Evolutionary conservation across 1,139 yeast genomes (phyloP).

Genomic region (Pichia cactophila): DNA sequence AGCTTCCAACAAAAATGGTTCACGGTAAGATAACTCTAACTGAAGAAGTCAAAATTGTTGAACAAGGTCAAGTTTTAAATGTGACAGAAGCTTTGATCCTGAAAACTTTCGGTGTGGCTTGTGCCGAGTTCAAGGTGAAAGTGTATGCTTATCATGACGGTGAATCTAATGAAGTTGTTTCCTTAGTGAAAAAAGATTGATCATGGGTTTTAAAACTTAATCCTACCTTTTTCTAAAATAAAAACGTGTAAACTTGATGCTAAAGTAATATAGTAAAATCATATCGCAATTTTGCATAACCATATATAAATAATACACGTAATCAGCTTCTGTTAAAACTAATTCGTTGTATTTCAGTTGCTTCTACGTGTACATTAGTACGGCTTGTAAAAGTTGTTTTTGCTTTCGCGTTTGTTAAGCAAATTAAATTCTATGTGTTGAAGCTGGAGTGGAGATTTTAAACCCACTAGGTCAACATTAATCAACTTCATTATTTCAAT

Average conservation of each 20-base stretch:
- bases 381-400: too few species aligned
- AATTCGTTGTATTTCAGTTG: too few species aligned
- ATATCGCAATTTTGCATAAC: not conserved
- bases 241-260: not conserved
- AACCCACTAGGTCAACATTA: too few species aligned
- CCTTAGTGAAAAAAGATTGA: slow-evolving; percentile 5
- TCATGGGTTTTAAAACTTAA: not conserved
- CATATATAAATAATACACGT: too few species aligned
- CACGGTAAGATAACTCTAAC: slow-evolving; percentile 77
- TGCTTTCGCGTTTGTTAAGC: too few species aligned
- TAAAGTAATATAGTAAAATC: not conserved
- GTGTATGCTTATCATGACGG: slow-evolving; percentile 69
- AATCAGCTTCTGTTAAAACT: too few species aligned
- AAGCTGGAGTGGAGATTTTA: too few species aligned
- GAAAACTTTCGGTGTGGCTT: slow-evolving; percentile 94
- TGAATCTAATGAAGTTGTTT: slow-evolving; percentile 31
- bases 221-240: not conserved
- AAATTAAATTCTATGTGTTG: too few species aligned
- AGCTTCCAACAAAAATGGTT: slow-evolving; percentile 86
- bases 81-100: slow-evolving; percentile 87
- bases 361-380: too few species aligned
- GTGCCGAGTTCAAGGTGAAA: slow-evolving; percentile 79
- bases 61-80: slow-evolving; percentile 71
- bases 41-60: slow-evolving; percentile 74
- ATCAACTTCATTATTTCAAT: too few species aligned